phyloP scores from a whole-genome alignment of 2,329 filamentous ascomycete species.

The Fusarium nurragi region DNA sequence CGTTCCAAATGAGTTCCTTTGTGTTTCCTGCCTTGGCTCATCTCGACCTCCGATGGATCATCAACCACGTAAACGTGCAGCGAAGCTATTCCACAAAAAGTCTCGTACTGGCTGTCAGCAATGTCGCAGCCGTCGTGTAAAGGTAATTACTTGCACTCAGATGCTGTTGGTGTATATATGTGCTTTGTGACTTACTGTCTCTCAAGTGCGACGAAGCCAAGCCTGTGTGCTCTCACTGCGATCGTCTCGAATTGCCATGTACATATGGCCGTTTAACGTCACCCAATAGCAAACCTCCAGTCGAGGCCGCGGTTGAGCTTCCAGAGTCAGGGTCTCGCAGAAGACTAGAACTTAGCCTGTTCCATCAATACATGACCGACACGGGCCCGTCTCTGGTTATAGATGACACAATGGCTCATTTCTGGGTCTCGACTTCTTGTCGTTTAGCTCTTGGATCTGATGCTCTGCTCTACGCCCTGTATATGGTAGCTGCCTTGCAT shows the following conservation, averaged over 20 bases:
- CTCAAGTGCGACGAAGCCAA: conserved; percentile 2
- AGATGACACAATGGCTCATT: not conserved
- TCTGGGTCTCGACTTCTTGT: not conserved
- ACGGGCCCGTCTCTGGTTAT: not conserved
- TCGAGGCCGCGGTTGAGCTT: not conserved
- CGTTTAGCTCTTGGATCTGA: conserved; percentile 3
- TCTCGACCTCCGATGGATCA: not conserved
- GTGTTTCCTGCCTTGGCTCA: not conserved
- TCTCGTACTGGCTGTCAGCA: conserved; percentile 8
- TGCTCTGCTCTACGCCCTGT: conserved; percentile 1
- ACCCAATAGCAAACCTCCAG: not conserved
- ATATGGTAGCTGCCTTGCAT: not conserved
- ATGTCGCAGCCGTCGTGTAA: conserved; percentile 9
- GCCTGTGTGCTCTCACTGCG: not conserved
- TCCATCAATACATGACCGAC: conserved; percentile 6
- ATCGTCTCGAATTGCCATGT: not conserved
- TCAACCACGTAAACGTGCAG: not conserved
- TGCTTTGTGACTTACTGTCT: not conserved
- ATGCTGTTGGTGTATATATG: too few relatives aligned
- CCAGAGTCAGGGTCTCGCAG: conserved; percentile 4
- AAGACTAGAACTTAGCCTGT: not conserved
- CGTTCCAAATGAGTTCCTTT: not conserved
- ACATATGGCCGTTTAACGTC: not conserved
- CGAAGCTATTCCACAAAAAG: conserved; percentile 13
- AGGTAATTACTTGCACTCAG: not conserved